Evolutionary conservation across 2,329 filamentous ascomycete species (phyloP).

Genomic region (Blumeriella jaapii): DNA sequence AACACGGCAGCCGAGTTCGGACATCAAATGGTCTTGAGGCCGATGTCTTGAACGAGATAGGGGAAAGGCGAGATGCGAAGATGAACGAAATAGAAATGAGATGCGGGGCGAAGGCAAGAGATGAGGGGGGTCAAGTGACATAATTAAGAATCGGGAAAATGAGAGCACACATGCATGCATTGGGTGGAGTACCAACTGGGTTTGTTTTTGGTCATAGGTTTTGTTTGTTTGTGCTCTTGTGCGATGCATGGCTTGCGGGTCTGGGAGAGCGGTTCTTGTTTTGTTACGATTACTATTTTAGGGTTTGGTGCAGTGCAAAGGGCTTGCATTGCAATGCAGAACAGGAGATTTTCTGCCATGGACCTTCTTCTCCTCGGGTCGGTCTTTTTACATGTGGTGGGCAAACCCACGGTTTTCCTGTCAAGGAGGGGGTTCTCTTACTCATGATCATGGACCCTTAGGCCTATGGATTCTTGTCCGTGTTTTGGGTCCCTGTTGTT

Average conservation of each 20-base stretch:
- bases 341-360: no score
- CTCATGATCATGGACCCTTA: no score
- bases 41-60: neutral
- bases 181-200: conserved; percentile 5
- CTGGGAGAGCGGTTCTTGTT: no score
- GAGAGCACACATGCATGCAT: conserved; percentile 2
- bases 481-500: no score
- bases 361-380: no score
- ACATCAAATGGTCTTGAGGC: conserved; percentile 26
- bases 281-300: no score
- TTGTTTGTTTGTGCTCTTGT: neutral
- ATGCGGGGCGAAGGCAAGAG: neutral
- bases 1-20: conserved; percentile 23
- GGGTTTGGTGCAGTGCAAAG: no score
- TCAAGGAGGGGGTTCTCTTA: no score
- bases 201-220: neutral
- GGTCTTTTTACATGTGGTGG: no score
- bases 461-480: no score
- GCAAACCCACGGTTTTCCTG: no score
- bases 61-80: neutral
- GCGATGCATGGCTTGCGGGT: neutral
- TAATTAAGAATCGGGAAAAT: neutral
- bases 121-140: no score
- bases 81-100: neutral
- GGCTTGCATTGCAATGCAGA: neutral